A percentile compares a stretch with the other conserved stretches of the same genome.
Evolutionary conservation across 1,284 basidiomycete species (phyloP).

Genomic region (Athelia psychrophila): DNA sequence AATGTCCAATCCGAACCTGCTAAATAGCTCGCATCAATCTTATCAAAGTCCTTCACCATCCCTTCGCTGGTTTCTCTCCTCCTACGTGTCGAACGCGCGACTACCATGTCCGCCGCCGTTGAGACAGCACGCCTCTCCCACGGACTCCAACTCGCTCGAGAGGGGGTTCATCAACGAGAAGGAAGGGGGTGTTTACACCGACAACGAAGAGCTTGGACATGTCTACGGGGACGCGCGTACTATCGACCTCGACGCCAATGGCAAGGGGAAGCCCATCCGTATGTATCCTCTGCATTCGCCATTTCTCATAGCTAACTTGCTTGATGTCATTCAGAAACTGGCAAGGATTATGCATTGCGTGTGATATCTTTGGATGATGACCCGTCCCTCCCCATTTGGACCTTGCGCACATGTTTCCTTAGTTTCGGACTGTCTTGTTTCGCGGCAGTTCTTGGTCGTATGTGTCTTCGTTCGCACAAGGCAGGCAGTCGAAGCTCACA

Average conservation of each 20-base stretch:
- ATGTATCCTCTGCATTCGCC: slow-evolving; percentile 3
- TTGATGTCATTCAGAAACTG: slow-evolving; percentile 30
- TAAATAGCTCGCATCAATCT: too few species aligned
- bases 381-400: slow-evolving; percentile 46
- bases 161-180: too few species aligned
- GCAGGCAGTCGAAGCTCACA: not conserved
- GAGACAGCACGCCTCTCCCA: too few species aligned
- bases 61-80: too few species aligned
- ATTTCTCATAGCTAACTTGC: not conserved
- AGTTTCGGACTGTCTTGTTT: slow-evolving; percentile 51
- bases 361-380: slow-evolving; percentile 59
- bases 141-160: too few species aligned
- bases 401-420: slow-evolving; percentile 47
- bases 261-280: slow-evolving; percentile 39
- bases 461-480: slow-evolving; percentile 12
- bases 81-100: too few species aligned
- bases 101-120: too few species aligned
- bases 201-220: slow-evolving; percentile 14
- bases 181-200: too few species aligned
- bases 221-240: slow-evolving; percentile 33
- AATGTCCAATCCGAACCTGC: too few species aligned
- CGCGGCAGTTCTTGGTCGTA: slow-evolving; percentile 55
- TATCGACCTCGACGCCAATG: slow-evolving; percentile 34
- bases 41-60: too few species aligned
- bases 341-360: slow-evolving; percentile 44